Evolutionary conservation across 345 rosid species (phyloP).

Genomic region (Populus simonii): DNA sequence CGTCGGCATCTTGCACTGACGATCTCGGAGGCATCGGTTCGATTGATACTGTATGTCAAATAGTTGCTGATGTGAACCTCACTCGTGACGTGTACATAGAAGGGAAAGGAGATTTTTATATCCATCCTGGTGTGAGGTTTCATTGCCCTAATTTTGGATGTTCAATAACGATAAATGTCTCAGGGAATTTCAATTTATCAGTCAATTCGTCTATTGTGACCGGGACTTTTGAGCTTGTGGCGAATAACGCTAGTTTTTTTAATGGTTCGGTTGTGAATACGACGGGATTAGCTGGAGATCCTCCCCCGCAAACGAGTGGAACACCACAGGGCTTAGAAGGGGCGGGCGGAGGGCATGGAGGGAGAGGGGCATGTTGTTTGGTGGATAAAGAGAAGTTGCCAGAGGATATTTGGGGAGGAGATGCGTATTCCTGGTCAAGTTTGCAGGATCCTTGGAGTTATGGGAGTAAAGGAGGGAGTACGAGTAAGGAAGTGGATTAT

Average conservation of each 20-base stretch:
- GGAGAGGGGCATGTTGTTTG: conserved; percentile 87
- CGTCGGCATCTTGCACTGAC: conserved; percentile 78
- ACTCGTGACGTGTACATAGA: conserved; percentile 74
- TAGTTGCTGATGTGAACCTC: conserved; percentile 79
- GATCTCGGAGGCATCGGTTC: conserved; percentile 90
- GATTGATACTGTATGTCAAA: conserved; percentile 81
- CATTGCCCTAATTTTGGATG: conserved; percentile 69
- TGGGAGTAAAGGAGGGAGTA: conserved; percentile 87
- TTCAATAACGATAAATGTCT: conserved; percentile 61
- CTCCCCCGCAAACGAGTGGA: conserved; percentile 95
- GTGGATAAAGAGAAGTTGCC: conserved; percentile 64
- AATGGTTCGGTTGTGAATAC: conserved; percentile 70
- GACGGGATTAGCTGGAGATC: conserved; percentile 76
- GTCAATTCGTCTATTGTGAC: conserved; percentile 59
- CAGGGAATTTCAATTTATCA: conserved; percentile 74
- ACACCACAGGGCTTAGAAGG: conserved; percentile 87
- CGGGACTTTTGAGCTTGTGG: conserved; percentile 65
- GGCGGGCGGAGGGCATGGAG: conserved; percentile 97
- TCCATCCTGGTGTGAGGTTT: conserved; percentile 69
- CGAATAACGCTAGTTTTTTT: conserved; percentile 63
- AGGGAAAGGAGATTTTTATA: conserved; percentile 76
- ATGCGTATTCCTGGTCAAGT: conserved; percentile 91
- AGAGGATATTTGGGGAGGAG: conserved; percentile 99
- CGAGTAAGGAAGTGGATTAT: conserved; percentile 75
- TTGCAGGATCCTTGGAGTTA: conserved; percentile 70